A percentile compares a stretch with the other conserved stretches of the same genome.
Evolutionary conservation across 495 filamentous ascomycete genomes (phyloP).

Genomic region (Pseudomonodictys pantanalensis): DNA sequence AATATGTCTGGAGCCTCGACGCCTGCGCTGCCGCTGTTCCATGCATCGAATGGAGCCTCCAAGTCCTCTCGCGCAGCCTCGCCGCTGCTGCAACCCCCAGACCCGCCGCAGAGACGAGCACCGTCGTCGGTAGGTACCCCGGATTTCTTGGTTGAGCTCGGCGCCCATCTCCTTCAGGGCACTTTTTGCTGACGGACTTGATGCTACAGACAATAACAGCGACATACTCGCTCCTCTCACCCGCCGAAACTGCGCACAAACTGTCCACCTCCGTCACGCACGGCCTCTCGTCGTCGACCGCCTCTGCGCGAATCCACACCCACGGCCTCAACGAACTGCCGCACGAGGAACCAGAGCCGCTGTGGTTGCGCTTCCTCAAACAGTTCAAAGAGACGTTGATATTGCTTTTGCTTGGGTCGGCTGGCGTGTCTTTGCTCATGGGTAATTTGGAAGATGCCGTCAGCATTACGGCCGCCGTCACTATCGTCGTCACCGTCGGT

Average conservation of each 20-base stretch:
- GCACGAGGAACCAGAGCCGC: slow-evolving; percentile 85
- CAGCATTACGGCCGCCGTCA: slow-evolving; percentile 91
- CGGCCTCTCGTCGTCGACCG: slow-evolving; percentile 78
- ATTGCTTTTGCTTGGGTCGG: slow-evolving; percentile 85
- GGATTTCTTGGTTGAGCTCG: background rate
- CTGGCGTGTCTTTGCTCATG: slow-evolving; percentile 83
- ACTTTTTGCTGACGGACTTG: slow-evolving; percentile 2
- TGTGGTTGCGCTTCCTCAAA: slow-evolving; percentile 92
- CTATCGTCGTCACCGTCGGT: slow-evolving; percentile 92
- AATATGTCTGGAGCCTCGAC: slow-evolving; percentile 62
- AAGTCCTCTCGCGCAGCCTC: slow-evolving; percentile 42
- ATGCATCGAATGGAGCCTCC: slow-evolving; percentile 47
- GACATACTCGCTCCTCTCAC: slow-evolving; percentile 60
- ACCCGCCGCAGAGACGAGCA: slow-evolving; percentile 16
- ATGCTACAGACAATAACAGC: slow-evolving; percentile 55
- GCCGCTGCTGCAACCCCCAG: slow-evolving; percentile 19
- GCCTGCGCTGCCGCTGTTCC: slow-evolving; percentile 54
- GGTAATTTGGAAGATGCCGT: slow-evolving; percentile 95
- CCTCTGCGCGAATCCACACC: slow-evolving; percentile 68
- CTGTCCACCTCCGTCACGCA: slow-evolving; percentile 78
- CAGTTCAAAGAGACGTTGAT: slow-evolving; percentile 94
- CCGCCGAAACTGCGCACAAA: slow-evolving; percentile 72
- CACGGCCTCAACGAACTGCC: slow-evolving; percentile 94
- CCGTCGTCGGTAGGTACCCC: slow-evolving; percentile 25
- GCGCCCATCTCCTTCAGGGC: background rate